phyloP scores from a whole-genome alignment of 495 filamentous ascomycete genomes.

The Aspergillus conjunctus region DNA sequence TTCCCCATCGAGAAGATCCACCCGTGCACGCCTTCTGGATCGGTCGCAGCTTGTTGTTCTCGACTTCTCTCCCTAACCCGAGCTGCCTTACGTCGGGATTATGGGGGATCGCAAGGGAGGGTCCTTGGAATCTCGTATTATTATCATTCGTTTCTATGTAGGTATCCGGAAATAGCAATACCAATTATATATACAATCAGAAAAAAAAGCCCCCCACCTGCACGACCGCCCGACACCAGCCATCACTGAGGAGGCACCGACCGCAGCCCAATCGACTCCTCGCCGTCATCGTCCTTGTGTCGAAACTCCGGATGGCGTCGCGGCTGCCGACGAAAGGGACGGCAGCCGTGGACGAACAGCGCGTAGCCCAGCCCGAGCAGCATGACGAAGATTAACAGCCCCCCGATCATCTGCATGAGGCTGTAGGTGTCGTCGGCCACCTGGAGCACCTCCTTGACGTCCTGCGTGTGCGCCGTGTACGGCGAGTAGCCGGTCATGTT shows the following conservation, averaged over 20 bases:
- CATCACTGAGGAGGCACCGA: neutral
- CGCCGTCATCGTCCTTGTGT: neutral
- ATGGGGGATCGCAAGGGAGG: too few species aligned
- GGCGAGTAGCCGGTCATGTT: neutral
- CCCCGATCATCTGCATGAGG: constrained; percentile 4
- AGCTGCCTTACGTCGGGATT: too few species aligned
- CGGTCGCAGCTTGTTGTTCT: too few species aligned
- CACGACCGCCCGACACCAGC: neutral
- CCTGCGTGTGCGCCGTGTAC: neutral
- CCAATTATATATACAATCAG: neutral
- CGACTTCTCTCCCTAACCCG: too few species aligned
- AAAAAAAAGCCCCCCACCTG: neutral
- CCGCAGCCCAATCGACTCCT: neutral
- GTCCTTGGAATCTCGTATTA: too few species aligned
- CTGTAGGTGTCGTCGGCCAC: neutral
- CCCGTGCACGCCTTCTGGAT: too few species aligned
- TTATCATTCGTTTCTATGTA: too few species aligned
- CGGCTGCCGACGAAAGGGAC: neutral
- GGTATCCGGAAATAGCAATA: too few species aligned
- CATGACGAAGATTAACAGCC: neutral
- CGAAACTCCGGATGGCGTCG: neutral
- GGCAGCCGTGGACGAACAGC: neutral
- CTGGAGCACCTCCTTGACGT: neutral
- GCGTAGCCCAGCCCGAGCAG: neutral
- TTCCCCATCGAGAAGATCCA: too few species aligned